A percentile compares a stretch with the other conserved stretches of the same genome.
phyloP scores from a whole-genome alignment of 179 eudicot genomes.

The Spergularia azorica region DNA sequence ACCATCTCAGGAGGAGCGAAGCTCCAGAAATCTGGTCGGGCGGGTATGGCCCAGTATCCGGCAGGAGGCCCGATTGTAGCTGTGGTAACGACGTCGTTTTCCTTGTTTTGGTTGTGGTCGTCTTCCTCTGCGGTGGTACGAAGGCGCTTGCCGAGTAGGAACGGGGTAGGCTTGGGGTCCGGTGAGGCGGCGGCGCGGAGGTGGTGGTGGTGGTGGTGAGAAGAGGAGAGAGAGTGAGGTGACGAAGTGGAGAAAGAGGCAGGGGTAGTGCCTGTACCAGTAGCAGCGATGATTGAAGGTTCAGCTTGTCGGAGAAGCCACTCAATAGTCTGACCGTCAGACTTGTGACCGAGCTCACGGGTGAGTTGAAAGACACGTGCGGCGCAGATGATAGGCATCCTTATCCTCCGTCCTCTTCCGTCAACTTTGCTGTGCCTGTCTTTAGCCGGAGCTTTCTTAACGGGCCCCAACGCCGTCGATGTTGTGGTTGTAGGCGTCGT shows the following conservation, averaged over 20 bases:
- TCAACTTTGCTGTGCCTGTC: constrained; percentile 81
- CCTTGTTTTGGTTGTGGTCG: constrained; percentile 31
- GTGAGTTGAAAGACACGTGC: constrained; percentile 78
- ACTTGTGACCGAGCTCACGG: constrained; percentile 74
- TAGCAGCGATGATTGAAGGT: constrained; percentile 83
- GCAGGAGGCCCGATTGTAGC: constrained; percentile 40
- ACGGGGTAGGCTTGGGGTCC: constrained; percentile 48
- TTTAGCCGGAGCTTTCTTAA: constrained; percentile 84
- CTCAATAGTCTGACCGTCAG: constrained; percentile 80
- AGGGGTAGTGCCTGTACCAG: constrained; percentile 77
- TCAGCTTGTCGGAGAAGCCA: constrained; percentile 87
- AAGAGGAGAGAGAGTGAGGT: constrained; percentile 29
- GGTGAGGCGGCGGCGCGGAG: constrained; percentile 21
- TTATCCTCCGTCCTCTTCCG: constrained; percentile 65
- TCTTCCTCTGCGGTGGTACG: constrained; percentile 49
- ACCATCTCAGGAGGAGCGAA: constrained; percentile 66
- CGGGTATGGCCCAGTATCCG: constrained; percentile 87
- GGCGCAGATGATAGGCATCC: constrained; percentile 81
- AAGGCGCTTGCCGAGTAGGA: constrained; percentile 69
- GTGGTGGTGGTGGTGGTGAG: constrained; percentile 21
- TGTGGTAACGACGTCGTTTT: constrained; percentile 33
- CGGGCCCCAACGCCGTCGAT: constrained; percentile 31
- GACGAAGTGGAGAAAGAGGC: constrained; percentile 67
- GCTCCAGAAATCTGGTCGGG: constrained; percentile 86
- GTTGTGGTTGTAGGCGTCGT: constrained; percentile 19